Percentiles rank a stretch among this genome's conserved stretches.
phyloP scores from a whole-genome alignment of 1,284 basidiomycete species.

The Taiwanofungus camphoratus region DNA sequence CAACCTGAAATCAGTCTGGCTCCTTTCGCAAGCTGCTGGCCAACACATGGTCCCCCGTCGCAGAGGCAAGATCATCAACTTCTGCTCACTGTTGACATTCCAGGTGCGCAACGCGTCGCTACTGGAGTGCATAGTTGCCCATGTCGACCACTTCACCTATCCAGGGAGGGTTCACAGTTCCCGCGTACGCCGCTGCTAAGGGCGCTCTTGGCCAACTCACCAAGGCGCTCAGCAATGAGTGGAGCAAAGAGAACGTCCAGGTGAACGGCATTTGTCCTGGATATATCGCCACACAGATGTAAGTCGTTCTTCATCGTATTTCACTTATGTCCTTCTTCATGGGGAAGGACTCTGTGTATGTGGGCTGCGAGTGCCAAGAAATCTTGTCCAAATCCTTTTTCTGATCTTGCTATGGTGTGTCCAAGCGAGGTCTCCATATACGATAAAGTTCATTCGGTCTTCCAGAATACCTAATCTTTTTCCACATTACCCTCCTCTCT shows the following conservation, averaged over 20 bases:
- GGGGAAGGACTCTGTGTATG: too few species aligned
- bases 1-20: slow-evolving; percentile 76
- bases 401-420: too few species aligned
- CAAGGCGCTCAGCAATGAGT: slow-evolving; percentile 73
- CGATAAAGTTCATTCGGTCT: too few species aligned
- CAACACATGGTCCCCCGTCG: slow-evolving; percentile 73
- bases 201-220: slow-evolving; percentile 83
- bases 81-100: slow-evolving; percentile 74
- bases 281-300: slow-evolving; percentile 91
- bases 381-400: too few species aligned
- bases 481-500: neutral
- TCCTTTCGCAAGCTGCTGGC: slow-evolving; percentile 73
- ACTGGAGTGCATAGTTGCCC: neutral
- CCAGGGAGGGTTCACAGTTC: slow-evolving; percentile 69
- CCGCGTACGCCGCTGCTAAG: slow-evolving; percentile 90
- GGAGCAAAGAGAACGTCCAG: slow-evolving; percentile 80
- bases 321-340: slow-evolving; percentile 13
- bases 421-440: too few species aligned
- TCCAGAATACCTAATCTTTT: too few species aligned
- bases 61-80: slow-evolving; percentile 79
- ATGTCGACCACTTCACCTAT: slow-evolving; percentile 1
- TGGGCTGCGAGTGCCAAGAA: too few species aligned
- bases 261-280: slow-evolving; percentile 91
- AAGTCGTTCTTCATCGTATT: slow-evolving; percentile 24
- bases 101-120: slow-evolving; percentile 33